Evolutionary conservation across 371 early-diverging fungal genomes (phyloP), one percentile per base, ranked within the genome.

Genomic region (Apophysomyces elegans): DNA sequence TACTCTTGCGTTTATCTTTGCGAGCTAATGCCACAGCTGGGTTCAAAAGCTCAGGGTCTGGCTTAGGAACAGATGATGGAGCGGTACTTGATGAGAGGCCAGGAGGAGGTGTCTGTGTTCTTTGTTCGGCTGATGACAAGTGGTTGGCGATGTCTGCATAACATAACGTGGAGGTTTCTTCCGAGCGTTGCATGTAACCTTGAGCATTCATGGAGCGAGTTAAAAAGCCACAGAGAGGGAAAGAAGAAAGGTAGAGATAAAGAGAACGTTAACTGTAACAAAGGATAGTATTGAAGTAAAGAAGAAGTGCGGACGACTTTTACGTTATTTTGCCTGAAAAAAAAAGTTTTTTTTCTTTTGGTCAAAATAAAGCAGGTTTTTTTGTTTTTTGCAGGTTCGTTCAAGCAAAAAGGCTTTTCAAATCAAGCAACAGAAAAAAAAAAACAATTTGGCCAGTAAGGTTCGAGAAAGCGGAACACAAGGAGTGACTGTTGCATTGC

Each of bases 1-100:
- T 81, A 66, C 82, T 81, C 54, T 81, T 81, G 37, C 82, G 72
- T 62, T 81, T 81, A 44, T 81, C 81, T n/a, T 61, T 62, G 21
- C 62, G 58, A 35, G 63, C 59, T 38, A 64, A 47, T 21, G 65
- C 18, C n/a, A 68, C 14, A n/a, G 65, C 46, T 32, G 68, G 65
- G 61, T 68, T 58, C 54, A 21, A 50, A 50, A 50, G 21, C 54
- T 50, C 54, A 50, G 54, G 54, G 54, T 50, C 21, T 50, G 54
- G 54, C 54, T 50, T 16, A 50, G 54, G 54, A 7, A 50, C 21
- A 39, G 58, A 50, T 46, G 65, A 56, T 46, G 60, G 26, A 37
- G 9, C 43, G 32, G 12, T 21, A 37, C 44, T 59, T 14, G 61
- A 61, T 61, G 61, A 26, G 14, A 13, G 35, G 44, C 36, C 46